A percentile compares a stretch with the other conserved stretches of the same genome.
These are phyloP conservation scores for Magnaporthiopsis incrustans DNA, from an alignment of 2,329 filamentous ascomycete species.

Conservation along the genomic window DNA sequence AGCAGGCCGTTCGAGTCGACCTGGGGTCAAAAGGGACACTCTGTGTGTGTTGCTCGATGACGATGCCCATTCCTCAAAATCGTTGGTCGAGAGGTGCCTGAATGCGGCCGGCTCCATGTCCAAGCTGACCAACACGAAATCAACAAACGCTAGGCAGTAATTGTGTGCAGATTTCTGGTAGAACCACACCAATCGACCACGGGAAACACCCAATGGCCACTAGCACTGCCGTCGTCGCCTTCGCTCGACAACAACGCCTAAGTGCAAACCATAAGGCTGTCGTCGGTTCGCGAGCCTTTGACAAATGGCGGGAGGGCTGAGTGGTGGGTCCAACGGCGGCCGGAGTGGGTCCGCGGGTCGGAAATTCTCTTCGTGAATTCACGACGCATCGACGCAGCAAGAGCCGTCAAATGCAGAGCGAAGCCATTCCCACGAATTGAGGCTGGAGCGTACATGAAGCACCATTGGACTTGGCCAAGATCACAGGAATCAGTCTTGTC, in stretches of 20 bases:
- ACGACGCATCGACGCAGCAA: not conserved
- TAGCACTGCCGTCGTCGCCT: no score
- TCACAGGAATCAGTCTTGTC: not conserved
- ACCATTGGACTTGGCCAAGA: not conserved
- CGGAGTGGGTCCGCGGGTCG: not conserved
- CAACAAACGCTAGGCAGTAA: no score
- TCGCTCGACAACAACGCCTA: no score
- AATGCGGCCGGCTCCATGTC: slow-evolving; percentile 22
- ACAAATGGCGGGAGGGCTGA: no score
- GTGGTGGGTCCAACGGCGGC: not conserved
- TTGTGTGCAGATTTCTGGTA: no score
- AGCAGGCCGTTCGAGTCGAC: slow-evolving; percentile 17
- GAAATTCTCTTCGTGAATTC: not conserved
- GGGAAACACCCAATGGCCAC: no score
- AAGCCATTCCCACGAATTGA: not conserved
- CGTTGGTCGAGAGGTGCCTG: slow-evolving; percentile 21
- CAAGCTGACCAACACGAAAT: slow-evolving; percentile 9
- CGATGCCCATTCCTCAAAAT: slow-evolving; percentile 19
- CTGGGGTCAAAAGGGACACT: slow-evolving; percentile 25
- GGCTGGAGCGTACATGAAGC: not conserved
- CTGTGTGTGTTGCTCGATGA: slow-evolving; percentile 21
- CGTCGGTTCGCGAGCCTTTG: no score
- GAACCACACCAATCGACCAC: no score
- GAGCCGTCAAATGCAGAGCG: not conserved
- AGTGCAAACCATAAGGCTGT: no score